These are phyloP conservation scores for Cyberlindnera mycetangii DNA, from an alignment of 805 yeast genomes.

Conservation along the genomic window DNA sequence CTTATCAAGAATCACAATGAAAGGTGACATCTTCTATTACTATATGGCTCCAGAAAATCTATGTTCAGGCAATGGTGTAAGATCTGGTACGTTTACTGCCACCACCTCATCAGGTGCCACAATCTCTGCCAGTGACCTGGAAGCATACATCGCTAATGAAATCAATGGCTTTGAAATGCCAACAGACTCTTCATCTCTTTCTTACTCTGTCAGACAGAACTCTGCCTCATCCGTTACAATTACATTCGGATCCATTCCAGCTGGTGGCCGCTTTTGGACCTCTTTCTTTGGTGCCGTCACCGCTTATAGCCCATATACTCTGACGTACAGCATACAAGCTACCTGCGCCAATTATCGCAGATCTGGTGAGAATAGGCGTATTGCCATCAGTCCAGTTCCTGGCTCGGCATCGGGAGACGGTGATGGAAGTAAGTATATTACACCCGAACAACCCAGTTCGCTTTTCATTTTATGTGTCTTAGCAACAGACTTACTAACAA, in stretches of 20 bases:
- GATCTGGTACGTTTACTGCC: conserved; percentile 11
- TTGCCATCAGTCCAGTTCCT: neutral
- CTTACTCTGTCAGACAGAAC: neutral
- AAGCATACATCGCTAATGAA: neutral
- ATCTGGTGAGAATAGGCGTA: neutral
- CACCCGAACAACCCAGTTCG: no score
- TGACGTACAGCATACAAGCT: neutral
- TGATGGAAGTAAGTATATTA: conserved; percentile 7
- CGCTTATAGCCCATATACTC: neutral
- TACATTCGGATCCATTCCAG: conserved; percentile 9
- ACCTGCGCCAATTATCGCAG: neutral
- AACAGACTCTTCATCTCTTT: neutral
- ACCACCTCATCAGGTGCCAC: neutral
- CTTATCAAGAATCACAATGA: conserved; percentile 14
- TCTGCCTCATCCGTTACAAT: neutral
- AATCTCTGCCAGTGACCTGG: neutral
- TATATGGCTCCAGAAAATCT: conserved; percentile 4
- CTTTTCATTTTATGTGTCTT: no score
- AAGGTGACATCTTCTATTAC: conserved; percentile 15
- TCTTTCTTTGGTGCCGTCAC: conserved; percentile 3
- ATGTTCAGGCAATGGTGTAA: conserved; percentile 5
- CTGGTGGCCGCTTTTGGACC: conserved; percentile 11
- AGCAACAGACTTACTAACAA: neutral
- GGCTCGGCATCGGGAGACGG: conserved; percentile 14
- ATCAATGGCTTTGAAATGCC: conserved; percentile 4